Base-by-base conservation (phyloP, 1,284 basidiomycete genomes). In the Rugosomyces carneus region DNA sequence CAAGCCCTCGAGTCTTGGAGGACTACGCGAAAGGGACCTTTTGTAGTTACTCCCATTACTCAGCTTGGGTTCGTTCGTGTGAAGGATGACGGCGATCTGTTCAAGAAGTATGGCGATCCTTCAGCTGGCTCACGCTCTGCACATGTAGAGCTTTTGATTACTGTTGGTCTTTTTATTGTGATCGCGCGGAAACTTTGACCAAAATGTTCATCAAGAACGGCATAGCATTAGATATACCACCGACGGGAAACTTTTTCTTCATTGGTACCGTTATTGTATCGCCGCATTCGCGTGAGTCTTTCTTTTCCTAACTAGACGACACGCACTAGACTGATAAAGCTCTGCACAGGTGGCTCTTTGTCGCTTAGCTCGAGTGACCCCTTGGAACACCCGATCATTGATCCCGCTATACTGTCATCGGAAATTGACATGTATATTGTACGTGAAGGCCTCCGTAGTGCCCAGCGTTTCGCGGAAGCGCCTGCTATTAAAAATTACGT, bases 401-500 rank as follows among this genome's bases (percentile, higher is more conserved):
- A 49, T 40, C 52, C 46, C 13, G 27, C 29, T 13, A 39, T 46
- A 8, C 40, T 55, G 3, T 31, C 44, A 4, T 45, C 50, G 5
- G 40, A 46, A 2, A 41, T 45, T 8, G 54, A 55, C 27, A 36
- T 50, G 16, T 24, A 31, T 37, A 34, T 46, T 21, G 38, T 55
- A 41, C 43, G 47, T 8, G 47, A 53, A 1, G 59, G 41, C 3
- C 56, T 69, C 31, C 60, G 61, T 35, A 53, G 52, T 5, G 58
- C 57, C 1, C 49, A 56, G 26, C 54, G 58, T 9, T 68, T 69
- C 50, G 43, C 64, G 18, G 42, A 55, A 1, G 62, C 63, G 2
- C 49, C 60, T 9, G 53, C 63, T 0, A 70, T 62, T 62, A 44
- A 57, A 0, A 62, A 59, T 21, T 70, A 60, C 44, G 56, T 67